Evolutionary conservation across 2,329 filamentous ascomycete genomes (phyloP).

Genomic region (Xylaria sp.): DNA sequence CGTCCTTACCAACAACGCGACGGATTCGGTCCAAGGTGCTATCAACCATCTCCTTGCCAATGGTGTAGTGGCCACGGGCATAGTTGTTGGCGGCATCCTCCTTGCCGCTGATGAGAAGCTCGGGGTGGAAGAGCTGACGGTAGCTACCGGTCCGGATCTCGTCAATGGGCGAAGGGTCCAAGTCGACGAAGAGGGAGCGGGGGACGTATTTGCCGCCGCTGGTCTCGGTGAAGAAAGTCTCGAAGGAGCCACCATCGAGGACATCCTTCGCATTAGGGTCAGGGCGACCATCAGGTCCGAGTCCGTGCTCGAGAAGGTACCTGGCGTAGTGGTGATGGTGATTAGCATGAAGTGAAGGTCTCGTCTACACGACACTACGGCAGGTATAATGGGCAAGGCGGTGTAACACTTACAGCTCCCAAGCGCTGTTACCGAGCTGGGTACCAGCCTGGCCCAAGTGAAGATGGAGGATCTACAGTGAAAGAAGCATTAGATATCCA

Average conservation of each 20-base stretch:
- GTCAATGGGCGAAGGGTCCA: constrained; percentile 78
- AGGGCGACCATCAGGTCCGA: constrained; percentile 71
- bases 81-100: constrained; percentile 84
- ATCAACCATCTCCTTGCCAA: constrained; percentile 81
- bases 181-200: constrained; percentile 77
- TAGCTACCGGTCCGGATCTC: constrained; percentile 77
- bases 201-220: constrained; percentile 78
- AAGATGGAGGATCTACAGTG: constrained; percentile 69
- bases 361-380: not conserved
- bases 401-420: constrained; percentile 74
- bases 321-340: constrained; percentile 53
- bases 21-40: constrained; percentile 76
- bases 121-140: constrained; percentile 77
- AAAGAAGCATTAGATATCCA: constrained; percentile 37
- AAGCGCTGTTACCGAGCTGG: constrained; percentile 79
- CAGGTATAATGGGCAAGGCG: constrained; percentile 22
- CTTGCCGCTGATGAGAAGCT: constrained; percentile 78
- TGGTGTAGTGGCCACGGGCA: constrained; percentile 79
- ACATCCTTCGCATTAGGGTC: constrained; percentile 70
- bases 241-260: constrained; percentile 72
- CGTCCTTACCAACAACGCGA: constrained; percentile 71
- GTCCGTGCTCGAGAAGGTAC: constrained; percentile 78
- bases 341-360: constrained; percentile 11
- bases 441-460: constrained; percentile 76
- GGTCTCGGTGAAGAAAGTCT: constrained; percentile 81